Conservation (phyloP, 2,329 filamentous ascomycete species). For the Hymenotorrendiella dingleyae region DNA sequence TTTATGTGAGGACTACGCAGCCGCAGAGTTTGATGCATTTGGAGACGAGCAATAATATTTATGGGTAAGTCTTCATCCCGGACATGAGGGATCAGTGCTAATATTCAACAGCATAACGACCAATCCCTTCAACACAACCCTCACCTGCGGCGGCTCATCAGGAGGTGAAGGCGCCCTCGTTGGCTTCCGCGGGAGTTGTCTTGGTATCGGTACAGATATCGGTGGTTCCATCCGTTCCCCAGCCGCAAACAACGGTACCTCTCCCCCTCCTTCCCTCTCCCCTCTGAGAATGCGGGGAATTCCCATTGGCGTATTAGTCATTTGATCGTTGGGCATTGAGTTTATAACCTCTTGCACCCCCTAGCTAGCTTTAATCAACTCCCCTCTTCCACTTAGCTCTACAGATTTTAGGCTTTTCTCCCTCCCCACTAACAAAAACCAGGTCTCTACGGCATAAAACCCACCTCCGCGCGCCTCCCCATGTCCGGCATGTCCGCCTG, state of each 20-base stretch:
- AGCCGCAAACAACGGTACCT: slow-evolving; percentile 39
- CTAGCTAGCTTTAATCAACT: no score
- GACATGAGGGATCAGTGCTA: no score
- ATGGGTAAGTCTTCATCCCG: slow-evolving; percentile 37
- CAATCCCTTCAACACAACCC: slow-evolving; percentile 46
- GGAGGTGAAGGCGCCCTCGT: slow-evolving; percentile 52
- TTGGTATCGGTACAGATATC: slow-evolving; percentile 51
- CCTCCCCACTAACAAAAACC: no score
- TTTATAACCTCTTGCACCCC: no score
- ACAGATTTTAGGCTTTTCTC: no score
- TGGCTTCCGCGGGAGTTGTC: slow-evolving; percentile 43
- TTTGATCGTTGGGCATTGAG: no score
- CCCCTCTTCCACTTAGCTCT: no score
- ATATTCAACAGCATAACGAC: slow-evolving; percentile 38
- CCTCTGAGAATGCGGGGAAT: no score
- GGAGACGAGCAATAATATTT: slow-evolving; percentile 40
- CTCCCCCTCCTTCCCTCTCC: no score
- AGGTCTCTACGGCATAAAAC: slow-evolving; percentile 30
- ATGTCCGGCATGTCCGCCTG: slow-evolving; percentile 17
- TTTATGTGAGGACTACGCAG: slow-evolving; percentile 47
- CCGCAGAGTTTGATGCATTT: slow-evolving; percentile 45
- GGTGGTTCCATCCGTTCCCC: slow-evolving; percentile 44
- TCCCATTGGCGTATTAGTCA: neutral
- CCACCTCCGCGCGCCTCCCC: slow-evolving; percentile 25
- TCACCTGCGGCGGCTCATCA: slow-evolving; percentile 47